These are phyloP conservation scores for Bipolaris bicolor DNA, from an alignment of 2,329 filamentous ascomycete species.

Conservation along the genomic window DNA sequence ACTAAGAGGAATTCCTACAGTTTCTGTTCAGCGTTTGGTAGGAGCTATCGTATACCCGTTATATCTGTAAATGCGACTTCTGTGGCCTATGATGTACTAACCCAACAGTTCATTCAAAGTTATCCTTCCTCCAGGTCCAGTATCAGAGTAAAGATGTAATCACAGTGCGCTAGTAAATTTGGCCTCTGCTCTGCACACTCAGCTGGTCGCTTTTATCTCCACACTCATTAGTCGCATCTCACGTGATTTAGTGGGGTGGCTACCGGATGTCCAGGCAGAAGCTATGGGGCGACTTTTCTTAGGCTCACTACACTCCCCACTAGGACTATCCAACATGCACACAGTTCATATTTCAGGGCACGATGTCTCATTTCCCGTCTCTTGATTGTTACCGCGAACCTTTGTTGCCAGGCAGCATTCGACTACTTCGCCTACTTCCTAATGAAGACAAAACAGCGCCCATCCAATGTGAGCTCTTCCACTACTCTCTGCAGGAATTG, in stretches of 20 bases:
- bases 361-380: neutral
- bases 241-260: neutral
- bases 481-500: constrained; percentile 13
- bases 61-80: too few species aligned
- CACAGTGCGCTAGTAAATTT: neutral
- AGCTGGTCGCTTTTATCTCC: neutral
- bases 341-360: neutral
- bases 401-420: constrained; percentile 14
- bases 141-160: too few species aligned
- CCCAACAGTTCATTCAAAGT: too few species aligned
- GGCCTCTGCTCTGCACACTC: neutral
- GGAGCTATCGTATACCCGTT: too few species aligned
- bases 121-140: too few species aligned
- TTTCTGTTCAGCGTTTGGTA: too few species aligned
- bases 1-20: too few species aligned
- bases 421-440: constrained; percentile 19
- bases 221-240: neutral
- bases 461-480: constrained; percentile 20
- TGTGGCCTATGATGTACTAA: too few species aligned
- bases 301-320: neutral
- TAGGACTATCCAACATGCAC: neutral
- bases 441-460: constrained; percentile 9
- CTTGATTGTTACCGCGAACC: neutral
- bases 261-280: neutral
- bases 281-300: neutral